phyloP scores from a whole-genome alignment of 352 stramenopile genomes.

The Globisporangium emineosum region DNA sequence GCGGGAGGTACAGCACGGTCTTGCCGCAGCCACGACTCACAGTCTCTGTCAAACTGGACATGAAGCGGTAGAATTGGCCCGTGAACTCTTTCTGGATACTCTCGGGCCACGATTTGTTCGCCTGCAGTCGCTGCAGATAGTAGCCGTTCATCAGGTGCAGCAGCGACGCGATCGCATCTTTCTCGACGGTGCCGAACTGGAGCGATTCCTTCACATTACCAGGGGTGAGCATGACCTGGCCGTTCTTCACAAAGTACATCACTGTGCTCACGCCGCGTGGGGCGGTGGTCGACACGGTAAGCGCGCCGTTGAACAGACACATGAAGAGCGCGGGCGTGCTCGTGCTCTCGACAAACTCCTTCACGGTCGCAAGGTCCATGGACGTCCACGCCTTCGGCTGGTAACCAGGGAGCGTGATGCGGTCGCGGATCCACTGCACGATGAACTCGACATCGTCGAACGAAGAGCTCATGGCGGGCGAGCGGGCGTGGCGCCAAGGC shows the following conservation, averaged over 20 bases:
- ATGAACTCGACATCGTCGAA: conserved; percentile 85
- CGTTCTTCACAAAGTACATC: conserved; percentile 91
- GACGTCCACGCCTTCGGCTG: conserved; percentile 69
- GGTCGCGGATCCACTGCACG: conserved; percentile 83
- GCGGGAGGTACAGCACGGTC: conserved; percentile 92
- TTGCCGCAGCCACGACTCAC: conserved; percentile 89
- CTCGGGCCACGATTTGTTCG: conserved; percentile 88
- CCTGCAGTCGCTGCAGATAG: conserved; percentile 77
- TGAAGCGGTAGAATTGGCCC: conserved; percentile 93
- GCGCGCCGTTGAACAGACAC: conserved; percentile 37
- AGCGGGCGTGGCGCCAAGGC: background rate
- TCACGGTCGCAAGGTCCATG: conserved; percentile 73
- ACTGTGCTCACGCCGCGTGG: conserved; percentile 45
- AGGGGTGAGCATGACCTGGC: conserved; percentile 59
- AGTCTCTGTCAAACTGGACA: conserved; percentile 93
- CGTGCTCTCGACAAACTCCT: conserved; percentile 77
- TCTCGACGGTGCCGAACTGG: conserved; percentile 78
- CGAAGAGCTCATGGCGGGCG: conserved; percentile 60
- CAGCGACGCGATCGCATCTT: conserved; percentile 75
- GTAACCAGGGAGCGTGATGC: conserved; percentile 71
- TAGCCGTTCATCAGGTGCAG: conserved; percentile 85
- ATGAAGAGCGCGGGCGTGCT: conserved; percentile 73
- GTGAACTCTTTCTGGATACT: conserved; percentile 94
- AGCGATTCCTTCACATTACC: conserved; percentile 51
- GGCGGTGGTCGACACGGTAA: conserved; percentile 54